Conservation (phyloP, 2,329 filamentous ascomycete genomes). For the Pseudogymnoascus sp. region DNA sequence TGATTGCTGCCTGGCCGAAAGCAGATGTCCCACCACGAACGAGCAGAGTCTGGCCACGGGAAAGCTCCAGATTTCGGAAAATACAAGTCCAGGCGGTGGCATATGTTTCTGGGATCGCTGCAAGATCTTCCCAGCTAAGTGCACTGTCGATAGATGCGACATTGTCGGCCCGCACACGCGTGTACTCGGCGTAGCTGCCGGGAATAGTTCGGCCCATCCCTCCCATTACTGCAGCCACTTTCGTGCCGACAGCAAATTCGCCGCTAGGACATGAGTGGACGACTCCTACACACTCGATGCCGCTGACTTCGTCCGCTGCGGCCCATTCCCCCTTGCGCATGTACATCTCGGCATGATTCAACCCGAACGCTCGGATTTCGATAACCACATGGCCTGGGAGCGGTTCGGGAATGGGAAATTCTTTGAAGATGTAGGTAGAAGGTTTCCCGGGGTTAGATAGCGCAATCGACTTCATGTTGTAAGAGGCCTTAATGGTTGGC, state of each 20-base stretch:
- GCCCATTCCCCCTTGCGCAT: conserved; percentile 15
- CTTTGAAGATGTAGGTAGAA: conserved; percentile 17
- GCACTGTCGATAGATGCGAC: conserved; percentile 14
- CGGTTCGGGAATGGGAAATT: conserved; percentile 36
- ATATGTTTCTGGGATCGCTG: conserved; percentile 21
- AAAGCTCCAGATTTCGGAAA: conserved; percentile 19
- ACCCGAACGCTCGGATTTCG: conserved; percentile 34
- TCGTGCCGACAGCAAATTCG: conserved; percentile 16
- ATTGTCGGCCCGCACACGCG: conserved; percentile 14
- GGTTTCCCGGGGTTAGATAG: conserved; percentile 19
- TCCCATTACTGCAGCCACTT: conserved; percentile 21
- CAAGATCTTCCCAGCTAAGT: conserved; percentile 20
- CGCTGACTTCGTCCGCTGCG: conserved; percentile 18
- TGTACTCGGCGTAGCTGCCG: conserved; percentile 24
- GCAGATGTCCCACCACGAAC: conserved; percentile 37
- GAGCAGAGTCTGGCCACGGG: conserved; percentile 15
- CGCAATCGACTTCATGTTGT: conserved; percentile 31
- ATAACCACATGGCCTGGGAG: conserved; percentile 33
- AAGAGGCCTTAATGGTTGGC: background rate
- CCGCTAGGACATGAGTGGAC: conserved; percentile 17
- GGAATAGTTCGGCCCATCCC: conserved; percentile 18
- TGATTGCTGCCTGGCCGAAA: conserved; percentile 34
- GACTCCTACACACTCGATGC: conserved; percentile 22
- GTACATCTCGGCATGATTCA: conserved; percentile 28
- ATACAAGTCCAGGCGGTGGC: conserved; percentile 20